Conservation (phyloP, 805 yeast genomes). For the Ogataea philodendri region DNA sequence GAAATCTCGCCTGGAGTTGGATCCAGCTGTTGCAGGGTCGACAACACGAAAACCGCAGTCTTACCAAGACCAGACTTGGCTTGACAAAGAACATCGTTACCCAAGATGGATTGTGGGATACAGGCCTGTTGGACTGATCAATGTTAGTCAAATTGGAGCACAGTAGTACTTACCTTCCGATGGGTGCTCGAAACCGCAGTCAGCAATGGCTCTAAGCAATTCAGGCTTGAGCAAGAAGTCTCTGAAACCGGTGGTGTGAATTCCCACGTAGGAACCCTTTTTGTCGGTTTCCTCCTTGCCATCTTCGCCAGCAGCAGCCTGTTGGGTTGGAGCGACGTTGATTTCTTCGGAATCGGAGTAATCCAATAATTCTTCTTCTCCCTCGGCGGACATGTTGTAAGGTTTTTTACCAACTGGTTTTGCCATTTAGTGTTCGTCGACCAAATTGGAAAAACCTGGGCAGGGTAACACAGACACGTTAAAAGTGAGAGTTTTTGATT, state of each 20-base stretch:
- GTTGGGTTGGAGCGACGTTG: conserved; percentile 61
- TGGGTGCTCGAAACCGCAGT: conserved; percentile 99
- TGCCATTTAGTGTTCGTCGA: conserved; percentile 12
- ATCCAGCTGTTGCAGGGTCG: conserved; percentile 94
- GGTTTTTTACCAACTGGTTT: conserved; percentile 6
- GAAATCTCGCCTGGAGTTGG: conserved; percentile 97
- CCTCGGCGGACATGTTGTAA: conserved; percentile 78
- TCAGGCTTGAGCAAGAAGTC: conserved; percentile 97
- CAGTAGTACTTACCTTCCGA: conserved; percentile 80
- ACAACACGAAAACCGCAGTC: conserved; percentile 94
- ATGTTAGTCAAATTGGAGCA: conserved; percentile 7
- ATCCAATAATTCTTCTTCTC: conserved; percentile 98
- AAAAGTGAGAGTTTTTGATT: conserved; percentile 4
- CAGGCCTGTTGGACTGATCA: conserved; percentile 93
- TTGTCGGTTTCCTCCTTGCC: conserved; percentile 66
- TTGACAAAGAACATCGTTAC: conserved; percentile 97
- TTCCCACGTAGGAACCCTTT: conserved; percentile 97
- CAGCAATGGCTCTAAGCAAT: conserved; percentile 94
- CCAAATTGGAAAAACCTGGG: conserved; percentile 9
- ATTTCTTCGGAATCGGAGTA: conserved; percentile 98
- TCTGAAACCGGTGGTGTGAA: conserved; percentile 97
- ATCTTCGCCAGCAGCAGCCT: conserved; percentile 41
- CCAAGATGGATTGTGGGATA: conserved; percentile 96
- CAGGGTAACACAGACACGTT: conserved; percentile 21
- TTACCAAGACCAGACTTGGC: conserved; percentile 99